Conservation (phyloP, 2,329 filamentous ascomycete genomes). For the Xylaria multiplex region DNA sequence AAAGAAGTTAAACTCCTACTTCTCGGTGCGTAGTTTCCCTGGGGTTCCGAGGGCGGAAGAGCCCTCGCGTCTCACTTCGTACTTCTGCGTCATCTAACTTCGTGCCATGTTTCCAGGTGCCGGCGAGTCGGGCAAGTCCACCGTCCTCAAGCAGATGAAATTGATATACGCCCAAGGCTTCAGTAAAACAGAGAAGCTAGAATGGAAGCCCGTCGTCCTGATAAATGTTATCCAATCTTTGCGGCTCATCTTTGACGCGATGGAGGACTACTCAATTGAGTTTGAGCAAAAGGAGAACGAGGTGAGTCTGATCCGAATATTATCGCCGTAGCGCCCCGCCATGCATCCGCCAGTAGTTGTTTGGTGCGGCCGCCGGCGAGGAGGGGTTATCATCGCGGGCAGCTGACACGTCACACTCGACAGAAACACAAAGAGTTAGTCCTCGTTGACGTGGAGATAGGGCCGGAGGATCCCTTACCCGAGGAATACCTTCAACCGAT, state of each 20-base stretch:
- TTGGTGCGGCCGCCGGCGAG: neutral
- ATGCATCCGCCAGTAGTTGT: neutral
- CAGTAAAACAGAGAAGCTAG: slow-evolving; percentile 85
- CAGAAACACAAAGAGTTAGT: slow-evolving; percentile 83
- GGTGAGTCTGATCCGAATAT: slow-evolving; percentile 60
- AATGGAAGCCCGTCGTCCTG: slow-evolving; percentile 96
- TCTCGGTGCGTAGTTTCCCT: slow-evolving; percentile 72
- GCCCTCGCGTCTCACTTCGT: slow-evolving; percentile 37
- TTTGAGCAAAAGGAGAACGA: slow-evolving; percentile 84
- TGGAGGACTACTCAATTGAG: slow-evolving; percentile 82
- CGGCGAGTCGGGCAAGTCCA: slow-evolving; percentile 95
- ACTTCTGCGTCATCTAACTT: slow-evolving; percentile 41
- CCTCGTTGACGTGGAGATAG: slow-evolving; percentile 82
- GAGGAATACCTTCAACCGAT: slow-evolving; percentile 81
- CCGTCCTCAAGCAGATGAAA: slow-evolving; percentile 98
- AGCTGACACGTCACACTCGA: slow-evolving; percentile 32
- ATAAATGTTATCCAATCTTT: slow-evolving; percentile 94
- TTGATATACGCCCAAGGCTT: slow-evolving; percentile 96
- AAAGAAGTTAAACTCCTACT: slow-evolving; percentile 94
- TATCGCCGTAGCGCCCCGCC: neutral
- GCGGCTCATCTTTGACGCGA: slow-evolving; percentile 88
- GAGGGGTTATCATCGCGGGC: slow-evolving; percentile 17
- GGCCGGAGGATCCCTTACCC: slow-evolving; percentile 82
- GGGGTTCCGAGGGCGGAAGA: slow-evolving; percentile 27
- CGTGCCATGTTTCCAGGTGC: slow-evolving; percentile 69